phyloP scores from a whole-genome alignment of 495 filamentous ascomycete species.

The Penicillium lividum region DNA sequence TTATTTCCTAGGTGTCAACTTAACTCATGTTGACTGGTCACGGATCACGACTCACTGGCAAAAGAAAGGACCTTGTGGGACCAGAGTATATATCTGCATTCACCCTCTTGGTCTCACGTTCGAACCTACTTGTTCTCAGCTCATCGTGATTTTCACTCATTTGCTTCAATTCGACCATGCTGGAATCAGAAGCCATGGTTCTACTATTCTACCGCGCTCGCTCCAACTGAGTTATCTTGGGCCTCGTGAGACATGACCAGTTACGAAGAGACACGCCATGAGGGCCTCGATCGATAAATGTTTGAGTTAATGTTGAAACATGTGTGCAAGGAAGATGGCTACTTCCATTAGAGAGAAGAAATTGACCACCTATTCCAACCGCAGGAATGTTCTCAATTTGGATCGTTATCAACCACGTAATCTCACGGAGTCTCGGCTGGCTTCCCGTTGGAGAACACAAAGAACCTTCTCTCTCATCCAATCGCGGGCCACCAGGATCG shows the following conservation, averaged over 20 bases:
- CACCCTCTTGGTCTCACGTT: no score
- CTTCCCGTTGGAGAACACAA: slow-evolving; percentile 9
- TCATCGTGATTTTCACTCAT: not conserved
- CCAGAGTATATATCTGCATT: not conserved
- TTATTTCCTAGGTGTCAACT: not conserved
- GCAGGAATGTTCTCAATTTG: not conserved
- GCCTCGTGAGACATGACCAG: not conserved
- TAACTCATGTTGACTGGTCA: not conserved
- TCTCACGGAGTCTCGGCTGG: not conserved
- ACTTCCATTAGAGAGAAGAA: no score
- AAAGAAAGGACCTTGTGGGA: not conserved
- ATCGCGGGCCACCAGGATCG: not conserved
- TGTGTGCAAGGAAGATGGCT: no score
- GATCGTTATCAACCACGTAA: not conserved
- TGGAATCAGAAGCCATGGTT: not conserved
- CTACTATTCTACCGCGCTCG: not conserved
- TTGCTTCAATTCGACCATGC: not conserved
- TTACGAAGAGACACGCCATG: not conserved
- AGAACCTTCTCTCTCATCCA: not conserved
- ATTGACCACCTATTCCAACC: no score
- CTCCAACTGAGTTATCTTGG: not conserved
- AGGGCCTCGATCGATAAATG: no score
- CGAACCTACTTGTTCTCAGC: no score
- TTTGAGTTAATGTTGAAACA: no score
- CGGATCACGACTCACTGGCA: no score